These are phyloP conservation scores for Yamadazyma friedrichii DNA, from an alignment of 1,139 yeast genomes.

Conservation along the genomic window DNA sequence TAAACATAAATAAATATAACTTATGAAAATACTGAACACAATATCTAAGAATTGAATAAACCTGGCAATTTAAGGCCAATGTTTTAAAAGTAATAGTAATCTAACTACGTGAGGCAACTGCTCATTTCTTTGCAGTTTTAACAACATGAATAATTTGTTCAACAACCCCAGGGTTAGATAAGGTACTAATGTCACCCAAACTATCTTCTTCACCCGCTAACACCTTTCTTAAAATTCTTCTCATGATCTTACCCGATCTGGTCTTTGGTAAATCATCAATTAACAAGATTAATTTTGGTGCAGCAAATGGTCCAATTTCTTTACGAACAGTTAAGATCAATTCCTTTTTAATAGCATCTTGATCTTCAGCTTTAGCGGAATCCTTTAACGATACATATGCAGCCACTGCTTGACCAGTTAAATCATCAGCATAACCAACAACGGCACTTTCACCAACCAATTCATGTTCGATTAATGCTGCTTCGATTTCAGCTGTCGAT, in stretches of 20 bases:
- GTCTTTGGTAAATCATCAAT: constrained; percentile 83
- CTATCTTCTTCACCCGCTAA: constrained; percentile 78
- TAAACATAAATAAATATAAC: background rate
- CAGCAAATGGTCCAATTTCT: constrained; percentile 84
- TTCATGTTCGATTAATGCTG: constrained; percentile 69
- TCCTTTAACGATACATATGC: constrained; percentile 71
- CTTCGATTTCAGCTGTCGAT: constrained; percentile 81
- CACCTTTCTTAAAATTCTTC: constrained; percentile 76
- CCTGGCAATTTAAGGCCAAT: too few species aligned
- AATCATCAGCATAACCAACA: constrained; percentile 77
- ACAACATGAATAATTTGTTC: constrained; percentile 63
- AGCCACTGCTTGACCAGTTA: constrained; percentile 82
- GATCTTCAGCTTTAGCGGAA: constrained; percentile 37
- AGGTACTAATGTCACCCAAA: constrained; percentile 76
- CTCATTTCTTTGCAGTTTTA: constrained; percentile 28
- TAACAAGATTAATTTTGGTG: constrained; percentile 69
- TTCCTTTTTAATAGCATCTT: constrained; percentile 63
- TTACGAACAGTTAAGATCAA: constrained; percentile 70
- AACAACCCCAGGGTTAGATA: constrained; percentile 71
- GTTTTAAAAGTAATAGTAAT: background rate
- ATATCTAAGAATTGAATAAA: background rate
- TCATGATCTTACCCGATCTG: constrained; percentile 81
- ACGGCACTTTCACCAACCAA: constrained; percentile 77
- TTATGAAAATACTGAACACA: background rate
- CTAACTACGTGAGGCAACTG: too few species aligned